phyloP scores from a whole-genome alignment of 352 stramenopile species.

The Globisporangium radiosum region DNA sequence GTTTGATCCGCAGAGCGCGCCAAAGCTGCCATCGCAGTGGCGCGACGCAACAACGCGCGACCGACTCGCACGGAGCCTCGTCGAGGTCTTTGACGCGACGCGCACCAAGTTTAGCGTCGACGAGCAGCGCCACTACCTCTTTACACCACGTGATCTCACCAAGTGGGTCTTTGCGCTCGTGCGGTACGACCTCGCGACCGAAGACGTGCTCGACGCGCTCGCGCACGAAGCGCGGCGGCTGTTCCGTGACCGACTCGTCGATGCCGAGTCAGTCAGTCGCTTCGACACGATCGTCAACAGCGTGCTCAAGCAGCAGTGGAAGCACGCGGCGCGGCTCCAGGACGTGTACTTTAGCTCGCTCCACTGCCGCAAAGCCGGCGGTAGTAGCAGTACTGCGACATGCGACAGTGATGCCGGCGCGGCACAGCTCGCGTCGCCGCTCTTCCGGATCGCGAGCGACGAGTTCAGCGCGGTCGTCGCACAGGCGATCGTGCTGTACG shows the following conservation, averaged over 20 bases:
- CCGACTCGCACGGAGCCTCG: constrained; percentile 82
- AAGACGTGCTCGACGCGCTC: constrained; percentile 89
- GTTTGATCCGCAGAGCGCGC: constrained; percentile 35
- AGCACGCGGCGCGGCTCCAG: constrained; percentile 66
- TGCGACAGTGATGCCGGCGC: constrained; percentile 6
- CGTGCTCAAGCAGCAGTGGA: constrained; percentile 83
- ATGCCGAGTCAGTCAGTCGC: constrained; percentile 56
- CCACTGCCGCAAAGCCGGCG: constrained; percentile 30
- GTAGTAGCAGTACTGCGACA: constrained; percentile 4
- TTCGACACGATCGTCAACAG: constrained; percentile 85
- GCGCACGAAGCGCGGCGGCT: constrained; percentile 85
- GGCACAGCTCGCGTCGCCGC: constrained; percentile 16
- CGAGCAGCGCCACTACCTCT: constrained; percentile 93
- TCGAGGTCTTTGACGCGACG: constrained; percentile 88
- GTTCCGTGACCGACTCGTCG: constrained; percentile 90
- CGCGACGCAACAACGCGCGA: constrained; percentile 53
- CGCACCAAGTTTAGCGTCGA: constrained; percentile 90
- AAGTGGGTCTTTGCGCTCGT: constrained; percentile 88
- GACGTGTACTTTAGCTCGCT: constrained; percentile 87
- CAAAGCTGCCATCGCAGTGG: constrained; percentile 39
- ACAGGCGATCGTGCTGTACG: constrained; percentile 91
- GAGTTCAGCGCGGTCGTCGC: constrained; percentile 84
- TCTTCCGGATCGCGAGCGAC: constrained; percentile 58
- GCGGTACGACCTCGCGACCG: constrained; percentile 85
- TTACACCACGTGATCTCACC: constrained; percentile 91